Percentiles rank a stretch among this genome's conserved stretches.
These are phyloP conservation scores for Dunaliella sp. DNA, from an alignment of 139 green algal genomes.

Conservation along the genomic window DNA sequence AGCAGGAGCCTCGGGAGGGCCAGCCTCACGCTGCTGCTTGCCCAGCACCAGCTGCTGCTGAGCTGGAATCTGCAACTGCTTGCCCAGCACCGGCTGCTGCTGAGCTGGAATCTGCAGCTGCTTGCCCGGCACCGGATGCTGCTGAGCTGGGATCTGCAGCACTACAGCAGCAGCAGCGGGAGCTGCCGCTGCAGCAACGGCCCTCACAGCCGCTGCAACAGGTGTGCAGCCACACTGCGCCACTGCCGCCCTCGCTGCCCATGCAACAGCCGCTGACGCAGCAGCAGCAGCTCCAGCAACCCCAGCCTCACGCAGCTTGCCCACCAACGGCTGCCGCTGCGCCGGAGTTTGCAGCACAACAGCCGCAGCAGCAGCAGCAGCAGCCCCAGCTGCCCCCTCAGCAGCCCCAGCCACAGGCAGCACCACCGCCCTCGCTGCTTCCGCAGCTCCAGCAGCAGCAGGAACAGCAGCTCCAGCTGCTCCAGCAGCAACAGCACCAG, in stretches of 20 bases:
- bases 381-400: too few relatives aligned
- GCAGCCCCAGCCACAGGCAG: too few relatives aligned
- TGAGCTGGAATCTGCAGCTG: neutral
- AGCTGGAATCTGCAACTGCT: neutral
- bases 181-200: neutral
- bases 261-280: too few relatives aligned
- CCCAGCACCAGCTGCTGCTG: neutral
- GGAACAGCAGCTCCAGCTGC: neutral
- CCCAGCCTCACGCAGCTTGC: too few relatives aligned
- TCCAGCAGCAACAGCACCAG: neutral
- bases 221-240: too few relatives aligned
- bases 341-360: too few relatives aligned
- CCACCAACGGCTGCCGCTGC: too few relatives aligned
- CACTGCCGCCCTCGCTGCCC: too few relatives aligned
- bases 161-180: neutral
- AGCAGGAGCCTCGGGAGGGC: neutral
- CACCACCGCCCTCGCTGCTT: too few relatives aligned
- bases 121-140: neutral
- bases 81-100: neutral
- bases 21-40: neutral
- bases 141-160: neutral
- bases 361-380: too few relatives aligned
- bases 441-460: neutral
- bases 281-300: too few relatives aligned
- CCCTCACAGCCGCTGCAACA: neutral